A percentile compares a stretch with the other conserved stretches of the same genome.
phyloP scores from a whole-genome alignment of 192 early-diverging fungal genomes.

The Backusella luteola region DNA sequence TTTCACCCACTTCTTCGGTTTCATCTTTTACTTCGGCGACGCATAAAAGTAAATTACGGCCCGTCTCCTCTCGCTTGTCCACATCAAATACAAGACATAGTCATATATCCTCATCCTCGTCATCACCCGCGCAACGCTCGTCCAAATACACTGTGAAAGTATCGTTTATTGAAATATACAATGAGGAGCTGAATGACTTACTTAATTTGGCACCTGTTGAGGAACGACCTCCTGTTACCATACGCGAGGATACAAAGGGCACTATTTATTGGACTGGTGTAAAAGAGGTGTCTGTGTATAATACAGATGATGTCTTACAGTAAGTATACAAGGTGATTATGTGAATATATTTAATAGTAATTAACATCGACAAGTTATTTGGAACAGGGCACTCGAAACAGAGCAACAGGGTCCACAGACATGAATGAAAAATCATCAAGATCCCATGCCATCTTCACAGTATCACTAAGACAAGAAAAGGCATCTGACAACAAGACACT shows the following conservation, averaged over 20 bases:
- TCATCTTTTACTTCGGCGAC: slow-evolving; percentile 53
- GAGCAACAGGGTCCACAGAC: slow-evolving; percentile 86
- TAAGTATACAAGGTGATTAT: not conserved
- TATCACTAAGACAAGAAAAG: slow-evolving; percentile 80
- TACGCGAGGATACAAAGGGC: slow-evolving; percentile 83
- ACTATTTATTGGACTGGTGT: slow-evolving; percentile 82
- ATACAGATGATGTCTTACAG: slow-evolving; percentile 58
- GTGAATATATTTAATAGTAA: slow-evolving; percentile 38
- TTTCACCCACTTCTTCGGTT: slow-evolving; percentile 86
- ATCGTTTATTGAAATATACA: slow-evolving; percentile 94
- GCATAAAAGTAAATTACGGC: slow-evolving; percentile 52
- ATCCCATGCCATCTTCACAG: slow-evolving; percentile 95
- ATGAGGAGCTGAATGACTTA: slow-evolving; percentile 93
- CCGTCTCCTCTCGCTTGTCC: not conserved
- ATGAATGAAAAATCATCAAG: slow-evolving; percentile 95
- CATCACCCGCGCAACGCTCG: not conserved
- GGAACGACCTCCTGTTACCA: slow-evolving; percentile 58
- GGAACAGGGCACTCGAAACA: slow-evolving; percentile 51
- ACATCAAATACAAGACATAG: slow-evolving; percentile 4
- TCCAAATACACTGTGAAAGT: slow-evolving; percentile 52
- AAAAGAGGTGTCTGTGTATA: slow-evolving; percentile 68
- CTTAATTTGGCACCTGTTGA: slow-evolving; percentile 60
- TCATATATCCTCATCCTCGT: slow-evolving; percentile 24
- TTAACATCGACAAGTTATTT: slow-evolving; percentile 37
- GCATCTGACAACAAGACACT: not conserved